Evolutionary conservation across 2,329 filamentous ascomycete genomes (phyloP).

Genomic region (Erysiphe pulchra): DNA sequence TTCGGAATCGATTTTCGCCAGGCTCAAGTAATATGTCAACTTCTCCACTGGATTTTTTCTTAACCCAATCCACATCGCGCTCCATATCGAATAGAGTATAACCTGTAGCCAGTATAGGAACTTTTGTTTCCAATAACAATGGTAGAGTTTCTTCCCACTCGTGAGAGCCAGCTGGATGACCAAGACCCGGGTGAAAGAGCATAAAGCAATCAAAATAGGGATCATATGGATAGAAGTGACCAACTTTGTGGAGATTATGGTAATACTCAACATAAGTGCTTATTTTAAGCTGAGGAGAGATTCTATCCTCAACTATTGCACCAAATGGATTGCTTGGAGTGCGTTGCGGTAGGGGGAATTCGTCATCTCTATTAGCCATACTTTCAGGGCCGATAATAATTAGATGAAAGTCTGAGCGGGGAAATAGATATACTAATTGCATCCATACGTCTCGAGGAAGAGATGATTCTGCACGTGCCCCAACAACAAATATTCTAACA

Average conservation of each 20-base stretch:
- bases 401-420: conserved; percentile 68
- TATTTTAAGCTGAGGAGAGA: conserved; percentile 80
- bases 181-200: conserved; percentile 86
- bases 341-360: conserved; percentile 72
- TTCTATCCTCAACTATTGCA: conserved; percentile 73
- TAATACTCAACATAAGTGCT: conserved; percentile 96
- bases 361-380: conserved; percentile 80
- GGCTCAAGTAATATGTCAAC: conserved; percentile 82
- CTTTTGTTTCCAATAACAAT: conserved; percentile 77
- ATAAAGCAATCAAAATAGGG: conserved; percentile 97
- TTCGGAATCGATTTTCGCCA: conserved; percentile 82
- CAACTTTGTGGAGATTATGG: conserved; percentile 79
- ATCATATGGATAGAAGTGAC: conserved; percentile 81
- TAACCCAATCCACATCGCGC: conserved; percentile 73
- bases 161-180: conserved; percentile 75
- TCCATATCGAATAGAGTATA: conserved; percentile 94
- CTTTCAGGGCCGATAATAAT: conserved; percentile 90
- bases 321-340: conserved; percentile 77
- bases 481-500: conserved; percentile 76
- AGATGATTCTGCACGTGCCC: conserved; percentile 90
- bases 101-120: conserved; percentile 79
- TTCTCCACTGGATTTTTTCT: conserved; percentile 63
- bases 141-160: conserved; percentile 89
- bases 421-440: conserved; percentile 84
- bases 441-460: conserved; percentile 84